These are phyloP conservation scores for Haematococcus sp. DNA, from an alignment of 139 green algal genomes.

Conservation along the genomic window DNA sequence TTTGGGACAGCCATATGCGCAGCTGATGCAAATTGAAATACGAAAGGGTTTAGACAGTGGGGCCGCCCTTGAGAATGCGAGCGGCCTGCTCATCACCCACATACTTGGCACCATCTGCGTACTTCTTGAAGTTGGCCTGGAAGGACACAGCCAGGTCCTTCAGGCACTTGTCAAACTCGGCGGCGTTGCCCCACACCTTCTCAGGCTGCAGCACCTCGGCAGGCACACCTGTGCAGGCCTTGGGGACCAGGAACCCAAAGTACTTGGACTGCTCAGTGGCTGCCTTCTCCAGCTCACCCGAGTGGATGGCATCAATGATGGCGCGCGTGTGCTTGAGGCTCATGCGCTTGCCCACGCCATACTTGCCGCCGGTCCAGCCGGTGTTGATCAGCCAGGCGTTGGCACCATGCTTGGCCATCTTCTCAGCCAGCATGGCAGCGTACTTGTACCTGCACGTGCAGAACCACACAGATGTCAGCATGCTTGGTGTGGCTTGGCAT, in stretches of 20 bases:
- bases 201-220: slow-evolving; percentile 68
- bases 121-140: not conserved
- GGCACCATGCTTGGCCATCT: slow-evolving; percentile 81
- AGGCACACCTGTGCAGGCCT: slow-evolving; percentile 58
- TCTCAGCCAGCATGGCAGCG: slow-evolving; percentile 86
- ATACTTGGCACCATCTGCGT: slow-evolving; percentile 32
- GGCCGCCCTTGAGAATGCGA: slow-evolving; percentile 43
- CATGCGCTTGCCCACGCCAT: slow-evolving; percentile 87
- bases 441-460: slow-evolving; percentile 75
- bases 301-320: slow-evolving; percentile 96
- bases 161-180: slow-evolving; percentile 62
- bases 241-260: slow-evolving; percentile 78
- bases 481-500: too few species aligned
- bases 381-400: slow-evolving; percentile 92
- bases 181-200: slow-evolving; percentile 58
- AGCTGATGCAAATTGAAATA: too few species aligned
- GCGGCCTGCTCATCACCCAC: slow-evolving; percentile 45
- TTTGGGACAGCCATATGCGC: too few species aligned
- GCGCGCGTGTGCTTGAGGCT: slow-evolving; percentile 88
- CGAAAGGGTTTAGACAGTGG: slow-evolving; percentile 10
- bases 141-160: slow-evolving; percentile 43
- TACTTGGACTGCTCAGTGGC: slow-evolving; percentile 69
- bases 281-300: slow-evolving; percentile 65
- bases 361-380: slow-evolving; percentile 67
- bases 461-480: too few species aligned